Conservation (phyloP, 148 eudicot genomes). For the Rhododendron griersonianum region DNA sequence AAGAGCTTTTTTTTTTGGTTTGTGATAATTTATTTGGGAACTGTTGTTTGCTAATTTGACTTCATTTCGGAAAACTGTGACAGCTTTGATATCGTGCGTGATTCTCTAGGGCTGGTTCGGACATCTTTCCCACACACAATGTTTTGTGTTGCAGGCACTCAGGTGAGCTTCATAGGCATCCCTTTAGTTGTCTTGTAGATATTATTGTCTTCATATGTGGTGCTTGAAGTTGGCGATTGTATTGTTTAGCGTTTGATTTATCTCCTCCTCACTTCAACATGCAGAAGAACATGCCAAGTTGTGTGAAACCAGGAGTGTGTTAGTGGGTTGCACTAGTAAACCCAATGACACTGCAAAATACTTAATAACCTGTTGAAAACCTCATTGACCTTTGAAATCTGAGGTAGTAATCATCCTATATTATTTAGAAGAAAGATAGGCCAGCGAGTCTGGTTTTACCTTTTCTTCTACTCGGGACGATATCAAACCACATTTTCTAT, state of each 20-base stretch:
- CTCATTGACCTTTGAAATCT: neutral
- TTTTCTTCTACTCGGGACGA: neutral
- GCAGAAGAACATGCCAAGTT: neutral
- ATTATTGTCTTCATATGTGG: neutral
- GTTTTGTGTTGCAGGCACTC: conserved; percentile 81
- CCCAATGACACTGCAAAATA: neutral
- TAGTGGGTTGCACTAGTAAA: neutral
- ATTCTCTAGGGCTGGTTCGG: conserved; percentile 78
- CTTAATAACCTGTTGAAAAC: neutral
- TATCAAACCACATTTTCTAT: neutral
- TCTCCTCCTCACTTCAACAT: neutral
- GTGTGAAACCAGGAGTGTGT: neutral
- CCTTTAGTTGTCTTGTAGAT: neutral
- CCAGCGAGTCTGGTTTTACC: neutral
- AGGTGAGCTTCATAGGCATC: conserved; percentile 38
- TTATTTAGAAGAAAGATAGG: neutral
- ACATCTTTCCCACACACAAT: conserved; percentile 86
- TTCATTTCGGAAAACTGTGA: conserved; percentile 9
- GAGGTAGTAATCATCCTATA: neutral
- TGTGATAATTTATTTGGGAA: neutral
- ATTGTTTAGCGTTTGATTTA: neutral
- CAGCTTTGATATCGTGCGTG: conserved; percentile 88
- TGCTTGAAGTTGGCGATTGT: neutral
- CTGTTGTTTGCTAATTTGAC: neutral
- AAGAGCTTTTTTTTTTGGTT: neutral